Evolutionary conservation across 768 basidiomycete species (phyloP), one percentile per base, ranked within the genome.

Genomic region (Leccinum variicolor): DNA sequence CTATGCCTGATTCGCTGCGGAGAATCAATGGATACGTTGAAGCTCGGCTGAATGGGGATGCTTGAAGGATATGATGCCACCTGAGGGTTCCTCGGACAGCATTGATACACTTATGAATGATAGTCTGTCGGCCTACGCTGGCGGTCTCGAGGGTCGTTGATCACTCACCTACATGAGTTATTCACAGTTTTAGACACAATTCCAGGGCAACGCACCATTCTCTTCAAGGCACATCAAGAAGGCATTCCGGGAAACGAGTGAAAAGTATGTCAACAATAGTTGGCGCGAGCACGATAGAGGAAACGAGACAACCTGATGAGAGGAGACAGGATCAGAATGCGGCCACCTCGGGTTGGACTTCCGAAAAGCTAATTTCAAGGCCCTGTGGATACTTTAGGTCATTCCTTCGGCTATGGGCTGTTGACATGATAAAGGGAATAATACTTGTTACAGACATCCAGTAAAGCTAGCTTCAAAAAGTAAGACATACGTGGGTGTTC

Each of bases 51-150:
- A 25, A 31, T 5, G 25, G 49, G 26, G 10, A 54, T 31, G 48
- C 65, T 47, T 33, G 68, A 1, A 61, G 53, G 19, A 65, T 59
- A 9, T 66, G 55, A 31, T 61, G 52, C 69, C 65, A 69, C 9
- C 70, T 62, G 50, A 71, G 29, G 11, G 65, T 65, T 51, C 75
- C 75, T 50, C 62, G 68, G 23, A 74, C 49, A 15, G 64, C 64
- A 31, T 64, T 64, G 19, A 73, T 53, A 52, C 73, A 72, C n/a
- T 64, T 63, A 36, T 17, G 11, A 74, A 56, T 26, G 36, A 55
- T 6, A 56, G 39, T 34, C 69, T 58, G 50, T 76, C 73, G 10
- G 33, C 52, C 50, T 66, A 61, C 14, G 54, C 59, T 8, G 73
- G 75, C 21, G 72, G 61, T 41, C 69, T 65, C 17, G 60, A 59